Evolutionary conservation across 2,329 filamentous ascomycete species (phyloP), one percentile per base, ranked within the genome.

Genomic region (Didymellaceae sp.): DNA sequence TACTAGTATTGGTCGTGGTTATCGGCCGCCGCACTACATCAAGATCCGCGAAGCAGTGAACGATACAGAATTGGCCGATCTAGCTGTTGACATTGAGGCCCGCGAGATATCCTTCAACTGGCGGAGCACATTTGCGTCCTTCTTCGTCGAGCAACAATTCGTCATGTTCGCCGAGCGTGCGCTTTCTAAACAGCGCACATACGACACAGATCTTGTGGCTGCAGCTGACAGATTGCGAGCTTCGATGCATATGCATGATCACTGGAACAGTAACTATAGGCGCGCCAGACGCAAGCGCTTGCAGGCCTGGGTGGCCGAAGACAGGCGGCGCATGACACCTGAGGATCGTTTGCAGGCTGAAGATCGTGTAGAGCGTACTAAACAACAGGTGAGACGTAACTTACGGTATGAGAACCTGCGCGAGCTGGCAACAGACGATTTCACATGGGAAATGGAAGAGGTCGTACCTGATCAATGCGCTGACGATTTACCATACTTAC

Each of bases 21-120:
- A 61, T 25, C 53, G 59, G 3, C 59, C 62, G 18, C 61, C 61
- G 8, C 58, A 48, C 39, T 57, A 49, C 26, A 39, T 63, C 47
- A 56, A 56, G 32, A 32, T 63, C 7, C 20, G 25, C 37, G 37
- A 54, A n/a, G 14, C 34, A 9, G 34, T 55, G 14, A 58, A 60
- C 28, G 60, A 62, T 31, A 60, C 60, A 2, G 52, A 56, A 32
- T 51, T 65, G 8, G 52, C 55, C 4, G 58, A 51, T 24, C 37
- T 59, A 8, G 32, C 25, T 13, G 40, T 65, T 22, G 55, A 63
- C 39, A 53, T 55, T 32, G 34, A 54, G 17, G 13, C 18, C n/a
- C 44, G 37, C n/a, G 54, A 58, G 32, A 32, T 65, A 10, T 62
- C 56, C 2, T 54, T 65, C 26, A 45, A 58, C 30, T 63, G 60